Evolutionary conservation across 2,329 filamentous ascomycete genomes (phyloP).

Genomic region (Cladosporium sp.): DNA sequence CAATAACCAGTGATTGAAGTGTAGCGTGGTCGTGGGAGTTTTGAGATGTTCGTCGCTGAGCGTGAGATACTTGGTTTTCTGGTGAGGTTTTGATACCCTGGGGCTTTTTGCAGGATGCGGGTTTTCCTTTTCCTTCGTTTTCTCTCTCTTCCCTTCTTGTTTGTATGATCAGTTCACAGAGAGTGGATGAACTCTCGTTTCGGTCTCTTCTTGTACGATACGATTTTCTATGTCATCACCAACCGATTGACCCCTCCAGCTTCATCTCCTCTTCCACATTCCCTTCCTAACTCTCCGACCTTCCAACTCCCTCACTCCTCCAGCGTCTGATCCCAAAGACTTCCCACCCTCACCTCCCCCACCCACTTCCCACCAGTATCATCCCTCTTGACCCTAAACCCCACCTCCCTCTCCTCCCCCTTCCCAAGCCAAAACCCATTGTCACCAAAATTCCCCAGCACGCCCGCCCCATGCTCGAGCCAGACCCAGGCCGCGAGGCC

Average conservation of each 20-base stretch:
- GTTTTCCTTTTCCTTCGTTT: too few relatives aligned
- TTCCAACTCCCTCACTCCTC: conserved; percentile 6
- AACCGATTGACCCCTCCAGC: too few relatives aligned
- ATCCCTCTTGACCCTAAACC: conserved; percentile 45
- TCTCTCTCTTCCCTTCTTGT: too few relatives aligned
- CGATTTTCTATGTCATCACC: too few relatives aligned
- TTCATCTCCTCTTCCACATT: too few relatives aligned
- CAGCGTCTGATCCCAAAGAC: conserved; percentile 48
- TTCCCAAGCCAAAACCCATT: conserved; percentile 51
- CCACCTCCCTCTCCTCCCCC: conserved; percentile 43
- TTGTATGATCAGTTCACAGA: too few relatives aligned
- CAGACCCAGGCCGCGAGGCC: conserved; percentile 53
- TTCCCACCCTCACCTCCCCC: conserved; percentile 46
- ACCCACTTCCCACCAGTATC: conserved; percentile 42
- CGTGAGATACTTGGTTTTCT: neutral
- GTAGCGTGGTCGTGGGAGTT: too few relatives aligned
- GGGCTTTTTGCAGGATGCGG: neutral
- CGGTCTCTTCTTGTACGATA: too few relatives aligned
- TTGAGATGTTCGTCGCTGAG: neutral
- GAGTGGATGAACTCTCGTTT: too few relatives aligned
- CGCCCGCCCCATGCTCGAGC: conserved; percentile 49
- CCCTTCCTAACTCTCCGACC: too few relatives aligned
- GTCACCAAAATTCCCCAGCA: conserved; percentile 49
- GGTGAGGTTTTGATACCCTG: conserved; percentile 10
- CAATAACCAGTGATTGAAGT: neutral